Evolutionary conservation across 208 protist species (phyloP), one percentile per base, ranked within the genome.

Genomic region (Leptomonas seymouri): DNA sequence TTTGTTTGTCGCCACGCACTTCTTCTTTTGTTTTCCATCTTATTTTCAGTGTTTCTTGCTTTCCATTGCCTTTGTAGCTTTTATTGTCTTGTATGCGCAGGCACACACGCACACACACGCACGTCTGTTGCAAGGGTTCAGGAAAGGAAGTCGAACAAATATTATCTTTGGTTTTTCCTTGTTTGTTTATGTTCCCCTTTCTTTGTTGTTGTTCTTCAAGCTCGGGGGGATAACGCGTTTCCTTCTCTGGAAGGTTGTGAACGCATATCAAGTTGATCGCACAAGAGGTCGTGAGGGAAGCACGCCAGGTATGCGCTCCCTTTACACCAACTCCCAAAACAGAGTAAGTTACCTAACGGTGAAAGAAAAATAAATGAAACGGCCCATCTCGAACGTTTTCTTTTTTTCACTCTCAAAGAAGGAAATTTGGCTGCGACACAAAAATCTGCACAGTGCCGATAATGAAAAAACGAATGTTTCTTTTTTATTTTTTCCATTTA

Each of bases 181-280:
- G 39, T 65, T 44, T 57, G n/a, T n/a, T n/a, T n/a, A n/a, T n/a
- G n/a, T n/a, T n/a, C n/a, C n/a, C n/a, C 23, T 57, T 48, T 67
- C 36, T 57, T 57, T 27, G 55, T 16, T 21, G 44, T 23, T 55
- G 36, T 48, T 36, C 48, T 18, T 48, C 61, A 67, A 67, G 49
- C 48, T 67, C 46, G 61, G 61, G 61, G 61, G 61, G 61, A 67
- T 67, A 67, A 67, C 61, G 61, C 61, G 61, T 48, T 67, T 57
- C 61, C 61, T 67, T 67, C 61, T 45, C 48, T 67, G 61, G 61
- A 67, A 67, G 61, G 61, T 42, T 6, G 28, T 57, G 30, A 8
- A 48, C 34, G 6, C 36, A 60, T 18, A 12, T 45, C 30, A 30
- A 45, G 34, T 3, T 7, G n/a, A 31, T 18, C 1, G 55, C 55